Evolutionary conservation across 2,329 filamentous ascomycete genomes (phyloP).

Genomic region (Xylariaceae sp.): DNA sequence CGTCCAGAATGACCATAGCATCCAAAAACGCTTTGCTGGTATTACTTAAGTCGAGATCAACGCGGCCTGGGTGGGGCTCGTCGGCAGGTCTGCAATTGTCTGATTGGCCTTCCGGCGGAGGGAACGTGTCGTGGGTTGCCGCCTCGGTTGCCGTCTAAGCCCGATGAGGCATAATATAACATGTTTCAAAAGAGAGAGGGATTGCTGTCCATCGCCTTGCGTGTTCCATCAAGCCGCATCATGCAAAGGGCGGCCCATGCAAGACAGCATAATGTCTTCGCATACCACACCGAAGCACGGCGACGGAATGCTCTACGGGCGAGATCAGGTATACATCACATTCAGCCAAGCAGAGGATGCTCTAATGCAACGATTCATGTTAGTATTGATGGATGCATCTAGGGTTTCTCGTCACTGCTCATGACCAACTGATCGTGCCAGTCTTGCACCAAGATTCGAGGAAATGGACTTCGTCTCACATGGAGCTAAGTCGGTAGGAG

Average conservation of each 20-base stretch:
- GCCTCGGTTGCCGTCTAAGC: slow-evolving; percentile 13
- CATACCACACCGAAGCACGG: slow-evolving; percentile 9
- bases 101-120: slow-evolving; percentile 18
- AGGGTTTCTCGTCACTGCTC: too few species aligned
- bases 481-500: too few species aligned
- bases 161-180: slow-evolving; percentile 15
- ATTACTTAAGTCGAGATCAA: slow-evolving; percentile 8
- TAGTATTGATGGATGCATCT: too few species aligned
- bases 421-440: too few species aligned
- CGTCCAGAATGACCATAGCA: background rate
- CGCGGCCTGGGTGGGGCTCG: slow-evolving; percentile 16
- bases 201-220: slow-evolving; percentile 1
- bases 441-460: too few species aligned
- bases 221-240: slow-evolving; percentile 10
- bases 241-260: slow-evolving; percentile 13
- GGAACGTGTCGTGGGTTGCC: slow-evolving; percentile 15
- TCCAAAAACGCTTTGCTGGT: background rate
- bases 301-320: slow-evolving; percentile 1
- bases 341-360: too few species aligned
- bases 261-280: slow-evolving; percentile 10
- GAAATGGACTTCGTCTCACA: too few species aligned
- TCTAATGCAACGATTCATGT: too few species aligned
- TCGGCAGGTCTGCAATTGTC: slow-evolving; percentile 18
- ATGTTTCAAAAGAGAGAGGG: slow-evolving; percentile 13
- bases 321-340: too few species aligned